These are phyloP conservation scores for Fusarium luffae DNA, from an alignment of 2,329 filamentous ascomycete species.

Conservation along the genomic window DNA sequence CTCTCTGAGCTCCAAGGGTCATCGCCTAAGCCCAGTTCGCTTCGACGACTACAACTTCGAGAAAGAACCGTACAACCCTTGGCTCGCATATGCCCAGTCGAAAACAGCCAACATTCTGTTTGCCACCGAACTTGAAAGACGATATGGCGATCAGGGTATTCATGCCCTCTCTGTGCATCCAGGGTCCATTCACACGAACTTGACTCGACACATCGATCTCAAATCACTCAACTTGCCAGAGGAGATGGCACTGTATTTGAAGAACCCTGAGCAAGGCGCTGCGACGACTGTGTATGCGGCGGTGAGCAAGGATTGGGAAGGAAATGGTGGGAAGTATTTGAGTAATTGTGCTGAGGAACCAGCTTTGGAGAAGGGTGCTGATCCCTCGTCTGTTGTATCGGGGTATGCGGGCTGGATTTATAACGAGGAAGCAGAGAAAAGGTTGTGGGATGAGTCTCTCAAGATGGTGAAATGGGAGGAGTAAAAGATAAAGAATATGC, in stretches of 20 bases:
- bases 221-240: neutral
- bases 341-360: constrained; percentile 1
- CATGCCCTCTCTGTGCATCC: constrained; percentile 35
- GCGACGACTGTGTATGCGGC: constrained; percentile 13
- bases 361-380: rapidly evolving
- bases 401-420: constrained; percentile 17
- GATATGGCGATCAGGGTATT: constrained; percentile 11
- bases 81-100: constrained; percentile 33
- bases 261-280: constrained; percentile 1
- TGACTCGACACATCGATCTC: neutral
- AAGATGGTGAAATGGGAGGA: neutral
- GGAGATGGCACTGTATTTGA: neutral
- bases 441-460: constrained; percentile 1
- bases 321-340: constrained; percentile 12
- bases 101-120: constrained; percentile 30
- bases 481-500: neutral
- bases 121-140: constrained; percentile 28
- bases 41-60: constrained; percentile 32
- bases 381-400: neutral
- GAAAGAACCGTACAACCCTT: constrained; percentile 19
- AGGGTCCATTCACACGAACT: constrained; percentile 5
- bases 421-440: neutral
- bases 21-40: constrained; percentile 40
- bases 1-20: constrained; percentile 56
- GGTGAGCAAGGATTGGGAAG: constrained; percentile 5